These are phyloP conservation scores for Coccomyxa sp. DNA, from an alignment of 139 green algal species.

Conservation along the genomic window DNA sequence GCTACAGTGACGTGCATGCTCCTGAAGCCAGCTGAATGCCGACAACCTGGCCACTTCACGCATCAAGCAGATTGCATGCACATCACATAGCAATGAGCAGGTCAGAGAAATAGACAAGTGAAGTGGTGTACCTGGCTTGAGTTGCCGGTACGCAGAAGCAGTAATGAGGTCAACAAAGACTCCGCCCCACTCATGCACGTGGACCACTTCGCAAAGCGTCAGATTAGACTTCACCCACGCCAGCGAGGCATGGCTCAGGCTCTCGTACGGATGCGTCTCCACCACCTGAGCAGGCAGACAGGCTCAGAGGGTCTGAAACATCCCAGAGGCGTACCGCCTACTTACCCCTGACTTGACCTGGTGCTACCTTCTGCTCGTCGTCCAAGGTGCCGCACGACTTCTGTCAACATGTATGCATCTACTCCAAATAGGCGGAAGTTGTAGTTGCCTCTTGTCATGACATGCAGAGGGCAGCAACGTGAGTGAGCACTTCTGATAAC, in stretches of 20 bases:
- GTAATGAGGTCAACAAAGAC: constrained; percentile 2
- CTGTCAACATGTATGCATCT: too few species aligned
- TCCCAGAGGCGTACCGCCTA: too few species aligned
- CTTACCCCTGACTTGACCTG: too few species aligned
- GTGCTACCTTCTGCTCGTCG: too few species aligned
- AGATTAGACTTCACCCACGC: background rate
- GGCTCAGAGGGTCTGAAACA: too few species aligned
- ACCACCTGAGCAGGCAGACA: background rate
- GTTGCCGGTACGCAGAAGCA: background rate
- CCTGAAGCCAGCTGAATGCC: background rate
- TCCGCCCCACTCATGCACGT: constrained; percentile 20
- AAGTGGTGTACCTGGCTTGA: background rate
- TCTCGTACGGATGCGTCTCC: constrained; percentile 11
- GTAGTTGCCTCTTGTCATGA: too few species aligned
- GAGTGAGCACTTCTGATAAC: too few species aligned
- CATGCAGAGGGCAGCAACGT: too few species aligned
- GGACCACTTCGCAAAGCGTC: constrained; percentile 3
- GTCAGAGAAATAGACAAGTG: background rate
- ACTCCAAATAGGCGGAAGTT: too few species aligned
- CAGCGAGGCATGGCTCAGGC: background rate
- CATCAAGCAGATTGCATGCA: background rate
- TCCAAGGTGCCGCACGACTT: too few species aligned
- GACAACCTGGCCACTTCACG: background rate
- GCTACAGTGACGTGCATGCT: too few species aligned
- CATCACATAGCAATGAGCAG: background rate